phyloP scores from a whole-genome alignment of 2,329 filamentous ascomycete genomes.

The Colletotrichum tabaci region DNA sequence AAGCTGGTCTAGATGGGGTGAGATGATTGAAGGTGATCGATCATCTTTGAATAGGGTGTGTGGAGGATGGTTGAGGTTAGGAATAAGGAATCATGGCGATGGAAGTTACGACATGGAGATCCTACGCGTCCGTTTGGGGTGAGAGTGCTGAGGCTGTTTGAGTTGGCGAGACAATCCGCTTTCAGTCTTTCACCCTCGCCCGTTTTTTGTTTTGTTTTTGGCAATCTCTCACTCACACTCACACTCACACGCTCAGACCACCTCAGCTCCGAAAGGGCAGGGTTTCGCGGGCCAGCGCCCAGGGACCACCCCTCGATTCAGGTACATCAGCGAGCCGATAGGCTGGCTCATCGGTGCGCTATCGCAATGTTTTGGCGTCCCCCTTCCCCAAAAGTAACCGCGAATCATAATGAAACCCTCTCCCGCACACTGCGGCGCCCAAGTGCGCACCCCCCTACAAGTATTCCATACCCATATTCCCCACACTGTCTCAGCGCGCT shows the following conservation, averaged over 20 bases:
- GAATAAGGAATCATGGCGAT: not conserved
- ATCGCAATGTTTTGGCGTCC: not conserved
- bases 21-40: not conserved
- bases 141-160: not conserved
- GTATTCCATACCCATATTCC: not conserved
- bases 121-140: not conserved
- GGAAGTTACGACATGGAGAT: not conserved
- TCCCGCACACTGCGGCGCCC: too few relatives aligned
- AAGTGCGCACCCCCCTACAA: not conserved
- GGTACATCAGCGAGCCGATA: constrained; percentile 22
- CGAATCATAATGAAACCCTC: too few relatives aligned
- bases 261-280: not conserved
- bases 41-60: too few relatives aligned
- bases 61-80: not conserved
- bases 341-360: not conserved
- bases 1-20: not conserved
- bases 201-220: not conserved
- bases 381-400: not conserved
- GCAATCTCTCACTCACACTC: not conserved
- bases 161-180: not conserved
- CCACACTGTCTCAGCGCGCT: constrained; percentile 6
- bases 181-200: not conserved
- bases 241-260: not conserved
- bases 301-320: constrained; percentile 9
- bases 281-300: not conserved